Base-by-base conservation (phyloP, 2,329 filamentous ascomycete genomes). In the Colletotrichum cereale region DNA sequence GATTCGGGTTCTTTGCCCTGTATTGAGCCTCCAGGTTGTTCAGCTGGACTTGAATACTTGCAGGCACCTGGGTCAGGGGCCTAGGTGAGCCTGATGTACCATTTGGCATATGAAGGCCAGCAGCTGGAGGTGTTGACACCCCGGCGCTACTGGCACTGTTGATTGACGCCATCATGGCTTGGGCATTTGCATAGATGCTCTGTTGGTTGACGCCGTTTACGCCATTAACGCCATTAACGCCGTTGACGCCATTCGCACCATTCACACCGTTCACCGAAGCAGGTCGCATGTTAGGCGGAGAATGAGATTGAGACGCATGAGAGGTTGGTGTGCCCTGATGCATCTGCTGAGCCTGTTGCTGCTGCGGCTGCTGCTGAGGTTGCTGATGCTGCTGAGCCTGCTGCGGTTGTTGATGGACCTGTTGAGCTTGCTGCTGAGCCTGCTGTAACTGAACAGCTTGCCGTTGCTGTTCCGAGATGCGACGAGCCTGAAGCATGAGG, bases 391-490 rank as follows among this genome's bases (percentile, higher is more conserved):
- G 68, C 48, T 69, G 70, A 14, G 74, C 74, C 10, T 74, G 71
- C 34, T 77, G 77, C 48, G 74, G 76, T 29, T 76, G 75, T 50
- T 74, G 74, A 7, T 75, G 75, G n/a, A 73, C 73, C 67, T 56
- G 69, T 57, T 69, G 70, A 14, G 74, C 76, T 10, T 74, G 71
- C 34, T 77, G 77, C 52, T 83, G 80, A 21, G 79, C 79, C 44
- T 85, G 83, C 67, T 87, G 86, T 76, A 85, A 81, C 72, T 87
- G 84, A 4, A 86, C 83, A 16, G 83, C 84, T 48, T 82, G 85
- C 18, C 88, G 85, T 76, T 91, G 90, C 75, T 91, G 89, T 76
- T 92, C 90, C 14, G 92, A 86, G 52, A 93, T 89, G 53, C 89
- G 88, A 66, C 90, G 89, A 21, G 90, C 88, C 76, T 92, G 90